Evolutionary conservation across 192 early-diverging fungal species (phyloP).

Genomic region (Coemansia sp.): DNA sequence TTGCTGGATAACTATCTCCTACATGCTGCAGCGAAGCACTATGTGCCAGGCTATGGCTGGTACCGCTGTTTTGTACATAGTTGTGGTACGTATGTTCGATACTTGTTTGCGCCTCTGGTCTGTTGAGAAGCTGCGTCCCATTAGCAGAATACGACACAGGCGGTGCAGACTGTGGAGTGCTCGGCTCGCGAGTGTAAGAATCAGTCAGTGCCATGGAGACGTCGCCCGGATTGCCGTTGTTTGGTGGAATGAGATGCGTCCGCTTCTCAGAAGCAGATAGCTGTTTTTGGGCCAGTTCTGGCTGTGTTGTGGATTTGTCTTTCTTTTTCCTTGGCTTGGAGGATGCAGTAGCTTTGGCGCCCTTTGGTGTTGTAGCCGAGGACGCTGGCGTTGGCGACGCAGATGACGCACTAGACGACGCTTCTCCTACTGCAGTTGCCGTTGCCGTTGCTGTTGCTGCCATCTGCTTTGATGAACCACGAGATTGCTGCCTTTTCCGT

Average conservation of each 20-base stretch:
- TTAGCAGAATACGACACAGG: slow-evolving; percentile 53
- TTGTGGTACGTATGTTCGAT: slow-evolving; percentile 9
- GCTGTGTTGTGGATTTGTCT: slow-evolving; percentile 3
- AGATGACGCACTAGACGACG: neutral
- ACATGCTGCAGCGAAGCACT: slow-evolving; percentile 1
- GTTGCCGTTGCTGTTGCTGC: neutral
- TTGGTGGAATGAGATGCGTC: neutral
- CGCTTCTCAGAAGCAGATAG: neutral
- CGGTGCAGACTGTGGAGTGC: slow-evolving; percentile 35
- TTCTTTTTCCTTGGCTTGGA: slow-evolving; percentile 10
- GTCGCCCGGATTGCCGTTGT: neutral
- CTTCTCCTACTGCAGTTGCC: slow-evolving; percentile 11
- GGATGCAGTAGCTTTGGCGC: slow-evolving; percentile 2
- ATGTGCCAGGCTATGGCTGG: slow-evolving; percentile 4
- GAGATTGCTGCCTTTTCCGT: slow-evolving; percentile 38
- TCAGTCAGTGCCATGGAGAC: neutral
- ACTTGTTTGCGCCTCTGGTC: slow-evolving; percentile 16
- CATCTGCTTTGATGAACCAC: slow-evolving; percentile 16
- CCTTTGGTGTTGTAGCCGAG: slow-evolving; percentile 5
- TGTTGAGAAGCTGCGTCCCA: slow-evolving; percentile 51
- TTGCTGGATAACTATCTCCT: slow-evolving; percentile 11
- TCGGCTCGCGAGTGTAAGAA: neutral
- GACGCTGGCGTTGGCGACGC: slow-evolving; percentile 9
- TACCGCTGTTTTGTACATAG: slow-evolving; percentile 2
- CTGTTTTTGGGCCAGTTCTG: neutral